Percentiles rank a stretch among this genome's conserved stretches.
These are phyloP conservation scores for Camellia lanceoleosa DNA, from an alignment of 148 eudicot genomes.

Conservation along the genomic window DNA sequence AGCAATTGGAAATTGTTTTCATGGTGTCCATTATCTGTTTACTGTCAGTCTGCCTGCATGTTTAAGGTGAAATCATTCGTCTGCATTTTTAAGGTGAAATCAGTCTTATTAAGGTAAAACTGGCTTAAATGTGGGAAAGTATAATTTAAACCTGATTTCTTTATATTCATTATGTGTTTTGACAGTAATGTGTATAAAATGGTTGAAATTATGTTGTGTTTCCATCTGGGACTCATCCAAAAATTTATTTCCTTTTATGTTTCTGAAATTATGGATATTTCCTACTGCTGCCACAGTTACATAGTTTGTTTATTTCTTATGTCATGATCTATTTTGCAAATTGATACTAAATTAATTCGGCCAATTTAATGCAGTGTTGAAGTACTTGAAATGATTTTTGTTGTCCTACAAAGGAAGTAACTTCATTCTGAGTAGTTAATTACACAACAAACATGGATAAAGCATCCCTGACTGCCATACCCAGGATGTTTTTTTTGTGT, in stretches of 20 bases:
- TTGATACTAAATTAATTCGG: background rate
- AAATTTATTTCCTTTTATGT: background rate
- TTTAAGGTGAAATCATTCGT: background rate
- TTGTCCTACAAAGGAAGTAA: background rate
- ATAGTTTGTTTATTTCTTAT: background rate
- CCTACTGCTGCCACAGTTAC: background rate
- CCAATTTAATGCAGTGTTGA: background rate
- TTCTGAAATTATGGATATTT: background rate
- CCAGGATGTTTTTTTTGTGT: constrained; percentile 99
- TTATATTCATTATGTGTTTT: background rate
- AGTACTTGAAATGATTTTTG: background rate
- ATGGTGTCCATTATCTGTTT: background rate
- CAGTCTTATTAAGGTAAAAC: background rate
- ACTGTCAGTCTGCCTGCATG: background rate
- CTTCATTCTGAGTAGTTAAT: background rate
- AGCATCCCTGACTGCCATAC: constrained; percentile 75
- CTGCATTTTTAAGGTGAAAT: too few species aligned
- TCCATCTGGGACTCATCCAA: background rate
- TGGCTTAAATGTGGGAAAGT: background rate
- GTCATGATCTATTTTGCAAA: background rate
- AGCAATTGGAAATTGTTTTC: background rate
- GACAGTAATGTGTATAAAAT: background rate
- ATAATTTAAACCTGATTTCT: background rate
- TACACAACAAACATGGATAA: constrained; percentile 55
- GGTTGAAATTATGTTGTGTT: background rate